Evolutionary conservation across 352 stramenopile genomes (phyloP).

Genomic region (Pythium periplocum): DNA sequence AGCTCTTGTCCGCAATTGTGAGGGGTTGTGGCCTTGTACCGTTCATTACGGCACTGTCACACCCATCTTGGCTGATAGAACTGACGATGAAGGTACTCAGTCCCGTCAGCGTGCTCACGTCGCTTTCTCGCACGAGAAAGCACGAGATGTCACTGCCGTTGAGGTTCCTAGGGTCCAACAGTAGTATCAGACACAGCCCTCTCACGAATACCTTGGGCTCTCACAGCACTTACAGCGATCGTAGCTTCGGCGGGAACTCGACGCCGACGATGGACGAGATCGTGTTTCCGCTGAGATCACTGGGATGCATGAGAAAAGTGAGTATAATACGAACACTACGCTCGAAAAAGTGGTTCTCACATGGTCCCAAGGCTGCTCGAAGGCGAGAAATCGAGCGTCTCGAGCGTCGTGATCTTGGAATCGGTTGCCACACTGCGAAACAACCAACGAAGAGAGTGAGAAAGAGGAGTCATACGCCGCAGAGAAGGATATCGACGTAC

Average conservation of each 20-base stretch:
- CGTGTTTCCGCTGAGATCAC: constrained; percentile 1
- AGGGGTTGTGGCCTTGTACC: not conserved
- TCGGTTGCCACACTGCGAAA: not conserved
- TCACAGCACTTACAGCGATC: not conserved
- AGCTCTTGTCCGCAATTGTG: not conserved
- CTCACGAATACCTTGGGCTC: no score
- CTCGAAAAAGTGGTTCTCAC: constrained; percentile 1
- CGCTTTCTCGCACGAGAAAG: constrained; percentile 8
- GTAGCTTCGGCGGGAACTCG: constrained; percentile 2
- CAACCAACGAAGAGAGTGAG: not conserved
- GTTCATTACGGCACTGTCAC: not conserved
- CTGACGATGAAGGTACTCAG: constrained; percentile 7
- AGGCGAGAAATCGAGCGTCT: constrained; percentile 2
- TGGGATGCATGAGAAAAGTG: not conserved
- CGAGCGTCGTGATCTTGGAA: constrained; percentile 6
- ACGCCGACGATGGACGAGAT: constrained; percentile 3
- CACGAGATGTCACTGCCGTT: constrained; percentile 5
- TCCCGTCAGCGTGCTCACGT: not conserved
- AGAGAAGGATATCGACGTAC: not conserved
- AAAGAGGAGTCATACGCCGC: not conserved
- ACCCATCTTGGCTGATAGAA: constrained; percentile 4
- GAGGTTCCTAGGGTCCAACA: not conserved
- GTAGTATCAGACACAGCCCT: no score
- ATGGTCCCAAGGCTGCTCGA: not conserved
- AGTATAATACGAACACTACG: not conserved